Evolutionary conservation across 1,284 basidiomycete genomes (phyloP), one percentile per base, ranked within the genome.

Genomic region (Paramarasmius palmivorus): DNA sequence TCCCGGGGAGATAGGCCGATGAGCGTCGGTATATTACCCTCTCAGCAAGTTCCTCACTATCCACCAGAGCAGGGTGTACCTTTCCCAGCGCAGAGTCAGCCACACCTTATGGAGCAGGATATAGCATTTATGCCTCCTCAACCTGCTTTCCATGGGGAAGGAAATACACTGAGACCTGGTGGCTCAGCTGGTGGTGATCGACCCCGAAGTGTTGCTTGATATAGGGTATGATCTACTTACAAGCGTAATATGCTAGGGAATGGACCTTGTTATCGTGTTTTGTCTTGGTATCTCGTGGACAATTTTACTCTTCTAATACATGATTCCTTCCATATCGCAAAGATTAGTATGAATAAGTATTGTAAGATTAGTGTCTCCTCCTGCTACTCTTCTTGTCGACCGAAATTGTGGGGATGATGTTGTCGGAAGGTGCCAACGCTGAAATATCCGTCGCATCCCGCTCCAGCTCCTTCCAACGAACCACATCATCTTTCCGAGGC

Each of bases 381-480:
- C 29, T 32, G 12, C 12, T 12, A 6, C 29, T 6, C 29, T 32
- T 32, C 29, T 32, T 32, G 7, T 32, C 29, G 29, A 50, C 52
- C 34, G 23, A 38, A 39, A 35, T 23, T 23, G 37, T 45, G 29
- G 29, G 29, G 6, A 32, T 32, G 29, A 32, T 32, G 29, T 32
- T 32, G 12, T 32, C 12, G 29, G 7, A 6, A 32, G 29, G 29
- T 32, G 29, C 29, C 12, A 32, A 12, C 6, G 29, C 6, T 32
- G 29, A 35, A 39, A 52, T 15, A 14, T 48, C 17, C 29, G 37
- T 36, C 5, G 66, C 67, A 19, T 60, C 59, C 25, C 45, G 44
- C 20, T 55, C 55, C n/a, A 70, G 58, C 22, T 52, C 52, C 32
- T 46, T 51, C 63, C 67, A 70, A 35, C 57, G 59, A 19, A 44